These are phyloP conservation scores for Wallemia mellicola DNA, from an alignment of 1,284 basidiomycete species.

Conservation along the genomic window DNA sequence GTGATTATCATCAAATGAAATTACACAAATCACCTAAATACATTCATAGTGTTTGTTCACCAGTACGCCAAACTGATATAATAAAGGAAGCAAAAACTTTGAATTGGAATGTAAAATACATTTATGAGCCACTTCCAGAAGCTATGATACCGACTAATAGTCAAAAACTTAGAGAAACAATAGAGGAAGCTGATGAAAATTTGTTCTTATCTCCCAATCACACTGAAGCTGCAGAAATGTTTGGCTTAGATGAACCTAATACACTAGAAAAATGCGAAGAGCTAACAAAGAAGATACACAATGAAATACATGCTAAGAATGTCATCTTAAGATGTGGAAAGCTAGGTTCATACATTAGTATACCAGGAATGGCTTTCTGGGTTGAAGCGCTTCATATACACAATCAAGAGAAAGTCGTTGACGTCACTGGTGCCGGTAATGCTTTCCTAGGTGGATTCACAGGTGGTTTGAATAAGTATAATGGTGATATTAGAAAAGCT, in stretches of 20 bases:
- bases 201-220: not conserved
- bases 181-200: not conserved
- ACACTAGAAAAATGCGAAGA: not conserved
- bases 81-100: not conserved
- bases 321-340: not conserved
- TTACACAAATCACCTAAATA: no score
- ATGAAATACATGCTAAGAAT: not conserved
- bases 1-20: no score
- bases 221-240: not conserved
- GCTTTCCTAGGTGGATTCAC: not conserved
- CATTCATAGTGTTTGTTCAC: not conserved
- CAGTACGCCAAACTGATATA: not conserved
- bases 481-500: not conserved
- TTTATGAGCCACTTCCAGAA: not conserved
- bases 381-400: not conserved
- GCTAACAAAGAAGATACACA: not conserved
- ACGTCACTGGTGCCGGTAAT: not conserved
- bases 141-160: not conserved
- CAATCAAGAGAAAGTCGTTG: not conserved
- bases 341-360: not conserved
- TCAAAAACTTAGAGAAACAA: not conserved
- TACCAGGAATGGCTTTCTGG: not conserved
- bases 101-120: not conserved
- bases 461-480: not conserved
- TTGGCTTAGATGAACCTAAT: not conserved